Base-by-base conservation (phyloP, 331 rosid genomes). In the Malus hybrid region DNA sequence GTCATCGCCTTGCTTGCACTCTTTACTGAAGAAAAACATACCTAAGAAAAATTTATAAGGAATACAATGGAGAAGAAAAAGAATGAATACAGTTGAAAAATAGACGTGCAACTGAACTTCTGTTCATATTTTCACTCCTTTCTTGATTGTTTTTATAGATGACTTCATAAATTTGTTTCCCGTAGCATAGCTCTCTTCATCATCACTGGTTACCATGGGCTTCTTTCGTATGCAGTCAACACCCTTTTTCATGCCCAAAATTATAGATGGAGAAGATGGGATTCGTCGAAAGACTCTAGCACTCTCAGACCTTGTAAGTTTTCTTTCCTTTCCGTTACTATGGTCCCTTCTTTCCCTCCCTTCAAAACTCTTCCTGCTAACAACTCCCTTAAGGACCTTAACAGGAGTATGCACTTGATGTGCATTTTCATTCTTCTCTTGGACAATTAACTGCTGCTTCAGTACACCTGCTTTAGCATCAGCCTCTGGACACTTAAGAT, bases 201-300 rank as follows among this genome's bases (percentile, higher is more conserved):
- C 80, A 74, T 71, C 83, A n/a, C 84, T 84, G 28, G 74, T 80
- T 66, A 80, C 88, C 69, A 68, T 59, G 39, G 87, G 88, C 83
- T 88, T 92, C 91, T 90, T 93, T 80, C 90, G 69, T 44, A 90
- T 85, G 89, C 85, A 78, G 76, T 90, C 93, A 29, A 88, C 87
- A 54, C 96, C 93, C 79, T 89, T 90, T 69, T 75, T 91, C 88
- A 91, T 86, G 64, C 93, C 96, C 75, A 83, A 66, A 52, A 95
- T 85, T 83, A 92, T 80, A 28, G 94, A 85, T 11, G 99, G 99
- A 74, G 99, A 89, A 57, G 97, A 92, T 60, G 99, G 97, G 72
- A 89, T 85, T 82, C 97, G 63, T 81, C 89, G 90, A 70, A 95
- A 84, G 67, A 69, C 59, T 80, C 85, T 88, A 22, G 86, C 88